phyloP scores from a whole-genome alignment of 106 monocot genomes.

The Platanthera guangdongensis region DNA sequence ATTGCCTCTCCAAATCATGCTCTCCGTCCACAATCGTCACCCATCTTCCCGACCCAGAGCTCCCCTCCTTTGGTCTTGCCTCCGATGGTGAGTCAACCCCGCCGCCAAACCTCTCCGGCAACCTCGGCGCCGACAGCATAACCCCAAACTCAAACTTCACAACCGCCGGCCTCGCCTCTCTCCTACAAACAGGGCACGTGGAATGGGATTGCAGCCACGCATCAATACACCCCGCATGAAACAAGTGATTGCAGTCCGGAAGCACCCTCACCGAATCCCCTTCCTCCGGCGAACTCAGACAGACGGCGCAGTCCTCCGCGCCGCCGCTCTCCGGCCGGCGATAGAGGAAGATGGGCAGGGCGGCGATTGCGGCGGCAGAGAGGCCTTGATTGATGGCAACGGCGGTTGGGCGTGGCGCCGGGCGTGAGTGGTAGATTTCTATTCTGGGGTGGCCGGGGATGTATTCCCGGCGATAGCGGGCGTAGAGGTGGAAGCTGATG shows the following conservation, averaged over 20 bases:
- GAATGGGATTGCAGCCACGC: slow-evolving; percentile 21
- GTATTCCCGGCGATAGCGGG: slow-evolving; percentile 2
- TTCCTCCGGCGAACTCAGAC: slow-evolving; percentile 17
- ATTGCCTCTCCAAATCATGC: not conserved
- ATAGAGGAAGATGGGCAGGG: not conserved
- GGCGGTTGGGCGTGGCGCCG: not conserved
- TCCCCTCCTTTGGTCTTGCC: not conserved
- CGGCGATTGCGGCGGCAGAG: not conserved
- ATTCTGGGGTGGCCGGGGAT: not conserved
- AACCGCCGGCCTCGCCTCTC: not conserved
- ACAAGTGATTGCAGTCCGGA: slow-evolving; percentile 16
- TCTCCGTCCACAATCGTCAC: not conserved
- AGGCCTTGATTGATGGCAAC: not conserved
- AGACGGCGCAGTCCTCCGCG: slow-evolving; percentile 13
- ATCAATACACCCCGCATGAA: slow-evolving; percentile 20
- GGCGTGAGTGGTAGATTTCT: not conserved
- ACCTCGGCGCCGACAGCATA: not conserved
- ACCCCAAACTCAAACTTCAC: not conserved
- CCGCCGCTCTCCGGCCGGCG: not conserved
- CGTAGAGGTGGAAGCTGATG: not conserved
- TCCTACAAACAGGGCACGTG: slow-evolving; percentile 16
- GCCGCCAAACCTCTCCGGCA: not conserved
- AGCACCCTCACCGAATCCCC: slow-evolving; percentile 17
- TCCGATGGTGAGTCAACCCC: not conserved
- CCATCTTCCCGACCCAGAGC: slow-evolving; percentile 1